Conservation (phyloP, 176 grass and related monocot species). For the Phoenix dactylifera region DNA sequence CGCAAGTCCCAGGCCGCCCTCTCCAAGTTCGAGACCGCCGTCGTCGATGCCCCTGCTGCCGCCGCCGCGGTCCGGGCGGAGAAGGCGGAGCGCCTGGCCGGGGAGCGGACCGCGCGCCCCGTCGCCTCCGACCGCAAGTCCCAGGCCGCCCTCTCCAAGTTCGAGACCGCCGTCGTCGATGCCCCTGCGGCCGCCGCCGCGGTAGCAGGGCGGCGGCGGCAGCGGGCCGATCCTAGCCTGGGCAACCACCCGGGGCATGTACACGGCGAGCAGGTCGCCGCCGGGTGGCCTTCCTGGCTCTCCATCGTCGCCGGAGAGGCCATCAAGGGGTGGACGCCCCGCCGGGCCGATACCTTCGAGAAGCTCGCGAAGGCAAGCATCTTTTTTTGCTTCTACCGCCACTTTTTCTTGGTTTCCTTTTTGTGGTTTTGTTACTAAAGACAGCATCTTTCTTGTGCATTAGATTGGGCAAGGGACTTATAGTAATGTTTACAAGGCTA, state of each 20-base stretch:
- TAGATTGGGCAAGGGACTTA: constrained; percentile 22
- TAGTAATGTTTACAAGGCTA: constrained; percentile 22
- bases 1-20: constrained; percentile 4
- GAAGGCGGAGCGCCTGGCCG: background rate
- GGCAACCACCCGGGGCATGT: constrained; percentile 11
- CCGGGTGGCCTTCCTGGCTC: constrained; percentile 20
- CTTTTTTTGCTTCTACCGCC: background rate
- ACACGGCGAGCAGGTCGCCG: constrained; percentile 16
- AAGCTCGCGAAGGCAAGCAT: constrained; percentile 8
- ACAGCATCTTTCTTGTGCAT: background rate
- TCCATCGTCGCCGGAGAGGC: constrained; percentile 10
- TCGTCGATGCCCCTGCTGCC: background rate
- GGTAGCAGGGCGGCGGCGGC: background rate
- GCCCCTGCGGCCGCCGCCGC: too few relatives aligned
- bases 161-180: too few relatives aligned
- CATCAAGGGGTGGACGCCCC: constrained; percentile 18
- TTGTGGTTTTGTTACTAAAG: background rate
- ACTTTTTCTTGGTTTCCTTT: background rate
- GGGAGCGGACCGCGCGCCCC: background rate
- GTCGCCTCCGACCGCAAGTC: too few relatives aligned
- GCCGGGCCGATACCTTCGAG: constrained; percentile 14
- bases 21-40: constrained; percentile 5
- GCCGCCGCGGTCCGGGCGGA: background rate
- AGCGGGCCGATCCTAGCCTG: constrained; percentile 6
- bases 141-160: too few relatives aligned